Evolutionary conservation across 2,329 filamentous ascomycete species (phyloP).

Genomic region (Sporothrix globosa): DNA sequence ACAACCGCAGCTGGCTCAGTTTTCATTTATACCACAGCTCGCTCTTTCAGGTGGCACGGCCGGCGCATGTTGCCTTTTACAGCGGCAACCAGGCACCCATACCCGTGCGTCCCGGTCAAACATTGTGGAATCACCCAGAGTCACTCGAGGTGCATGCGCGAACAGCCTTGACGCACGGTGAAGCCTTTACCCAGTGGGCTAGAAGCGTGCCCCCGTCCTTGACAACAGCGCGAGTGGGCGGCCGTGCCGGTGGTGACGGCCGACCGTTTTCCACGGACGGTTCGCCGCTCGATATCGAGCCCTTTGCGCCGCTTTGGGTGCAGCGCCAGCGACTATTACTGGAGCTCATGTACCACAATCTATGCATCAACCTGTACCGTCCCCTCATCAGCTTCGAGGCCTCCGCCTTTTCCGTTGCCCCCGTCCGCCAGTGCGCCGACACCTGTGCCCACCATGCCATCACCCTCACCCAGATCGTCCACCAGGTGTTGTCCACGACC

Average conservation of each 20-base stretch:
- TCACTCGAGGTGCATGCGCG: conserved; percentile 1
- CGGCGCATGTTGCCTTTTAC: conserved; percentile 6
- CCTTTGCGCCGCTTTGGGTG: conserved; percentile 25
- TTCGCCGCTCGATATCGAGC: conserved; percentile 19
- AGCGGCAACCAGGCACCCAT: not conserved
- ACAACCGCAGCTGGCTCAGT: conserved; percentile 27
- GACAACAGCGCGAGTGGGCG: not conserved
- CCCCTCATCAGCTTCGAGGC: conserved; percentile 19
- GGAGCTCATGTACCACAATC: conserved; percentile 26
- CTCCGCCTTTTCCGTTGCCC: not conserved
- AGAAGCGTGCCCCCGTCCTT: not conserved
- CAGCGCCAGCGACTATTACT: conserved; percentile 10
- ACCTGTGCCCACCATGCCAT: conserved; percentile 22
- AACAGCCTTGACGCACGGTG: not conserved
- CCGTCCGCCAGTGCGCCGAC: conserved; percentile 14
- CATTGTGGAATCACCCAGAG: conserved; percentile 14
- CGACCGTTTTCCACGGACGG: conserved; percentile 20
- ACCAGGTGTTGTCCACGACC: conserved; percentile 22
- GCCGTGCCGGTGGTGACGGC: not conserved
- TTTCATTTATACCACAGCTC: conserved; percentile 16
- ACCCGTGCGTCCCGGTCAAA: not conserved
- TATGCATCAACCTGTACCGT: conserved; percentile 25
- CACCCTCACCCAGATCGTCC: conserved; percentile 17
- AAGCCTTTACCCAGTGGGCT: conserved; percentile 2
- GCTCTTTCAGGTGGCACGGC: conserved; percentile 19